A percentile compares a stretch with the other conserved stretches of the same genome.
phyloP scores from a whole-genome alignment of 2,329 filamentous ascomycete genomes.

The Polychaeton citri region DNA sequence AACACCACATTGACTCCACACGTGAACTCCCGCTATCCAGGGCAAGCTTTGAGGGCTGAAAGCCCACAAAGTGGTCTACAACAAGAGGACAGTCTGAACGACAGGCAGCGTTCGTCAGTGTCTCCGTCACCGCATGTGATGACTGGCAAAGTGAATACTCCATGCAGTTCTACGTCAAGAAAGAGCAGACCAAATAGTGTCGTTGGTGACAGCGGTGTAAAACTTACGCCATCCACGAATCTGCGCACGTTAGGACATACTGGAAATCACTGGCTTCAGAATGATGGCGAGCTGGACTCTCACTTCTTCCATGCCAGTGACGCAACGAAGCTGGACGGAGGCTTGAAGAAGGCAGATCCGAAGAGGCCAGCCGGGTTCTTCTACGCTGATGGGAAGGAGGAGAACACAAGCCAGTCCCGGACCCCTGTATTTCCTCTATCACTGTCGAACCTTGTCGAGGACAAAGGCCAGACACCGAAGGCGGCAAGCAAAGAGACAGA shows the following conservation, averaged over 20 bases:
- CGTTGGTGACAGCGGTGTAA: slow-evolving; percentile 15
- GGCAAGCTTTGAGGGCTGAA: background rate
- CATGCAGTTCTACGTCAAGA: slow-evolving; percentile 1
- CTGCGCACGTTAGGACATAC: slow-evolving; percentile 21
- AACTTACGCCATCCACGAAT: slow-evolving; percentile 19
- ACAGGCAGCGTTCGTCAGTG: slow-evolving; percentile 66
- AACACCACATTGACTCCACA: background rate
- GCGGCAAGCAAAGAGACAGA: slow-evolving; percentile 8
- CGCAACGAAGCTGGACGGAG: slow-evolving; percentile 27
- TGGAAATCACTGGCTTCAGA: slow-evolving; percentile 10
- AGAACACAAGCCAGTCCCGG: slow-evolving; percentile 6
- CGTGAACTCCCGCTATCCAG: background rate
- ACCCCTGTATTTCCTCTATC: slow-evolving; percentile 12
- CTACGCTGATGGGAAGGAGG: slow-evolving; percentile 37
- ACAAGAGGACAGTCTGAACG: slow-evolving; percentile 43
- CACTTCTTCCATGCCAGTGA: slow-evolving; percentile 94
- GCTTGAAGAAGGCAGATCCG: slow-evolving; percentile 20
- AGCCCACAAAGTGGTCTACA: background rate
- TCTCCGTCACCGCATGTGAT: slow-evolving; percentile 10
- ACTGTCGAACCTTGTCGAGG: slow-evolving; percentile 8
- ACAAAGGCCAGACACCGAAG: slow-evolving; percentile 10
- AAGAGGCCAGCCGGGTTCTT: slow-evolving; percentile 38
- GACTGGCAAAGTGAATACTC: background rate
- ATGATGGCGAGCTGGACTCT: slow-evolving; percentile 26
- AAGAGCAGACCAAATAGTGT: slow-evolving; percentile 23